Base-by-base conservation (phyloP, 129 eudicot species). In the Glebionis coronaria region DNA sequence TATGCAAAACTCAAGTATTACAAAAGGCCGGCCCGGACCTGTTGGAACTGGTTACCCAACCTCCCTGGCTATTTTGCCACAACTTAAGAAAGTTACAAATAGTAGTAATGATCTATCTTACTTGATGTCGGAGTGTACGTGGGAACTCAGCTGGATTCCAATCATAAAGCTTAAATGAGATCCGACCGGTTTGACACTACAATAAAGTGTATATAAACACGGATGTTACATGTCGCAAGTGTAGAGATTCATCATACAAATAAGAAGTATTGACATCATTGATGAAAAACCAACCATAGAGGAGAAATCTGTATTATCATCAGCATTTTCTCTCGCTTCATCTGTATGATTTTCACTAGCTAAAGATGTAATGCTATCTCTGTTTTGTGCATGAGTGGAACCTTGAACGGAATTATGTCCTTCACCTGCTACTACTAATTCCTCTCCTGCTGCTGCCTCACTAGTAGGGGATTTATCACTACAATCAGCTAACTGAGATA, bases 121-220 rank as follows among this genome's bases (percentile, higher is more conserved):
- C 98, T 86, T 92, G 96, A 67, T 83, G 96, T 49, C 98, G 85
- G 54, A 92, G 95, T 67, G 95, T 86, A 46, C 95, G 85, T 52
- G 98, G 98, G 79, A 92, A 92, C 74, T 85, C 95, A 1, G 98
- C 98, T n/a, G 98, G 98, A 77, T 92, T 92, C 98, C 96, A 92
- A 70, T 92, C 98, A 73, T 92, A 92, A 15, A 92, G 96, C 84
- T 92, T 92, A 77, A 92, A 92, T 69, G 98, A 92, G 69, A 92
- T 86, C 61, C 98, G 89, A 49, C 95, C 98, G 64, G 98, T 82
- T 60, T 87, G 88, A 59, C 91, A 92, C 98, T 92, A 75, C 78
- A 79, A 72, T 35, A 49, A 68, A 56, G n/a, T n/a, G 3, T 44
- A 63, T 56, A 47, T 5, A 44, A 71, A 49, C 27, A 60, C 3